A percentile compares a stretch with the other conserved stretches of the same genome.
These are phyloP conservation scores for Camillea tinctor DNA, from an alignment of 2,329 filamentous ascomycete genomes.

Conservation along the genomic window DNA sequence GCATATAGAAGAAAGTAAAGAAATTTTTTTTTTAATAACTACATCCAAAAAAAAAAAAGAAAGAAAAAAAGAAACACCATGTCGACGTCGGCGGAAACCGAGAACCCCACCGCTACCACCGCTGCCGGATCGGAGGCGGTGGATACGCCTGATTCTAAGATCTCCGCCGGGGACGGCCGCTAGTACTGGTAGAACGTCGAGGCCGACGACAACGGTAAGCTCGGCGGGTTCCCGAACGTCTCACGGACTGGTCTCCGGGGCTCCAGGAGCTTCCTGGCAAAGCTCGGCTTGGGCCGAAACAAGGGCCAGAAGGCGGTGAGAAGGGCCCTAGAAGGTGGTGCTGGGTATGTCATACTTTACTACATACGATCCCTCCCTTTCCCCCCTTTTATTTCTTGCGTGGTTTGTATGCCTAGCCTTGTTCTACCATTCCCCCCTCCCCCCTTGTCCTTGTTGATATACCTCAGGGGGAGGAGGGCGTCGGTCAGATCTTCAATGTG, in stretches of 20 bases:
- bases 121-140: neutral
- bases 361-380: neutral
- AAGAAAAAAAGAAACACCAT: constrained; percentile 1
- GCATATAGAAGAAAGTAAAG: neutral
- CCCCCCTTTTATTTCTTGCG: neutral
- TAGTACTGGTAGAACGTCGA: constrained; percentile 48
- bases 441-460: no score
- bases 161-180: constrained; percentile 33
- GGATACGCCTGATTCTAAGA: constrained; percentile 18
- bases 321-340: constrained; percentile 40
- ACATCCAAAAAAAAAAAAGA: no score
- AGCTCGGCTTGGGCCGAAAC: constrained; percentile 52
- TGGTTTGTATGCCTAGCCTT: neutral
- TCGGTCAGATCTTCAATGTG: constrained; percentile 64
- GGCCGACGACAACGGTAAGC: constrained; percentile 66
- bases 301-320: constrained; percentile 29
- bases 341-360: constrained; percentile 38
- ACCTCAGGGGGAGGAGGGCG: constrained; percentile 41
- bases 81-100: constrained; percentile 3
- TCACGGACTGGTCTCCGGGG: constrained; percentile 70
- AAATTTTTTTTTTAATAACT: no score
- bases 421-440: no score
- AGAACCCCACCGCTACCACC: neutral
- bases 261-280: constrained; percentile 68
- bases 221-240: constrained; percentile 68